Conservation (phyloP, 768 basidiomycete genomes). For the Mycena floridula region DNA sequence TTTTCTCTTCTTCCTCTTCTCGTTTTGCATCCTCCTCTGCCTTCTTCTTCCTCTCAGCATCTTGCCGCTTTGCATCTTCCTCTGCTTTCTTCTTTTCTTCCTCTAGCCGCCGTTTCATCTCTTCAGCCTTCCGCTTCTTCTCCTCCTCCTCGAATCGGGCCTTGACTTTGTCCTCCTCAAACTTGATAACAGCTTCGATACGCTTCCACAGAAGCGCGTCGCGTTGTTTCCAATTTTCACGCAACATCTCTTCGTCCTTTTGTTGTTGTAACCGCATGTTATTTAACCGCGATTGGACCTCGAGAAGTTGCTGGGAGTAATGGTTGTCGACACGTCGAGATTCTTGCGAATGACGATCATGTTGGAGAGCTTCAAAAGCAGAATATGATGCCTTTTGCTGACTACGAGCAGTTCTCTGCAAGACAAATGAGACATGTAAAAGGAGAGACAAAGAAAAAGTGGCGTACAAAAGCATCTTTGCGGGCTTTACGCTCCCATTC, state of each 20-base stretch:
- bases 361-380: conserved; percentile 37
- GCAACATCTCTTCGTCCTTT: conserved; percentile 2
- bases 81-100: conserved; percentile 44
- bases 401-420: conserved; percentile 40
- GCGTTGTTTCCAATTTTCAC: conserved; percentile 2
- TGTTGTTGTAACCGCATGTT: conserved; percentile 3
- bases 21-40: conserved; percentile 26
- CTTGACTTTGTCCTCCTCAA: conserved; percentile 27
- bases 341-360: conserved; percentile 29
- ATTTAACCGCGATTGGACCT: conserved; percentile 42
- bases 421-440: not conserved
- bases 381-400: conserved; percentile 27
- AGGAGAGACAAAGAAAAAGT: not conserved
- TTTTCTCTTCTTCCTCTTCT: conserved; percentile 27
- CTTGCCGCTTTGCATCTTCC: conserved; percentile 29
- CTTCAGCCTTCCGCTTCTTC: conserved; percentile 45
- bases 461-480: conserved; percentile 45
- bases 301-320: conserved; percentile 45
- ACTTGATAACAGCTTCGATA: conserved; percentile 10
- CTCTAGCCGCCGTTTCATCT: conserved; percentile 44
- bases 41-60: conserved; percentile 23
- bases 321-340: conserved; percentile 28
- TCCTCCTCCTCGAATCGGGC: conserved; percentile 35
- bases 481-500: conserved; percentile 50
- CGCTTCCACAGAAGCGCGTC: conserved; percentile 4